These are phyloP conservation scores for Flaveria linearis DNA, from an alignment of 129 eudicot species.

Conservation along the genomic window DNA sequence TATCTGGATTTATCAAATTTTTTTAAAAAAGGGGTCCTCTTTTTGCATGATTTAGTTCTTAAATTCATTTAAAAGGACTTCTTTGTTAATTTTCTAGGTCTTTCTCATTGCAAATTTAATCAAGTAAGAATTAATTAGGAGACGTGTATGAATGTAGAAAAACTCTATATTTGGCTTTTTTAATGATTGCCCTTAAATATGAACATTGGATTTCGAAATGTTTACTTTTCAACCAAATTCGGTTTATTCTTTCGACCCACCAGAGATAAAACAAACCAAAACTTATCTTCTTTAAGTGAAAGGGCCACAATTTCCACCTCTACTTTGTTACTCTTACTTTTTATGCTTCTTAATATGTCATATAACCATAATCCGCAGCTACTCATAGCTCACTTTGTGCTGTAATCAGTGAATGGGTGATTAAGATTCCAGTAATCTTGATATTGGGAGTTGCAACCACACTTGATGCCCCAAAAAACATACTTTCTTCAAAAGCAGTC, in stretches of 20 bases:
- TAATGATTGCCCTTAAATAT: background rate
- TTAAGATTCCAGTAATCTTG: conserved; percentile 76
- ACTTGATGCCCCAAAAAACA: conserved; percentile 58
- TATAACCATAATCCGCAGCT: conserved; percentile 14
- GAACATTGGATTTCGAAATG: background rate
- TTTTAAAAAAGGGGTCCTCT: too few species aligned
- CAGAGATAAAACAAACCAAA: background rate
- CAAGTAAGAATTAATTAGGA: background rate
- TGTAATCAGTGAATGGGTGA: conserved; percentile 82
- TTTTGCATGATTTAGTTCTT: background rate
- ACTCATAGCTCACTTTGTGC: conserved; percentile 15
- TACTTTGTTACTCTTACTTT: conserved; percentile 2
- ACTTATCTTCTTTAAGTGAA: background rate
- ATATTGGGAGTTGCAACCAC: conserved; percentile 82
- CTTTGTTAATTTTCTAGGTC: background rate
- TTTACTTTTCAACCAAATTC: background rate
- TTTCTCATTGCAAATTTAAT: background rate
- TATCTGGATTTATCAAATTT: too few species aligned
- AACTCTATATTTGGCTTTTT: background rate
- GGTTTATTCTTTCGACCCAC: background rate
- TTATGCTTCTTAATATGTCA: conserved; percentile 10
- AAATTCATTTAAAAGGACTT: background rate
- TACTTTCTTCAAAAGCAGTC: conserved; percentile 59
- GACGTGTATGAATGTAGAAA: background rate
- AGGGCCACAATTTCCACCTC: background rate